Evolutionary conservation across 2,329 filamentous ascomycete genomes (phyloP).

Genomic region (Phaeophleospora eucalypticola): DNA sequence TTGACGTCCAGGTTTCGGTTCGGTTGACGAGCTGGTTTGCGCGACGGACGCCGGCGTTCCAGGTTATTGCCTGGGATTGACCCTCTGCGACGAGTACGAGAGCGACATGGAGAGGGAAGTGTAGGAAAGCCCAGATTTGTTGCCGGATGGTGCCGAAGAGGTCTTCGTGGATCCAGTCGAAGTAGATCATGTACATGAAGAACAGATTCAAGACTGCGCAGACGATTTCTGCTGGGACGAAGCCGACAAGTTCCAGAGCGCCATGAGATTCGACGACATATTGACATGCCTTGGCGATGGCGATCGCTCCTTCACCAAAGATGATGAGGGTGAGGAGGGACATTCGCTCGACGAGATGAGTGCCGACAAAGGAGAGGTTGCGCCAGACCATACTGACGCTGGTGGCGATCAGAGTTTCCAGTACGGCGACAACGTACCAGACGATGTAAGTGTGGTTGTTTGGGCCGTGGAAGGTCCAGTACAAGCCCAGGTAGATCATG

Average conservation of each 20-base stretch:
- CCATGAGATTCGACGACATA: conserved; percentile 31
- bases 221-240: conserved; percentile 33
- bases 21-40: conserved; percentile 7
- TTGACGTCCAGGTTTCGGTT: background rate
- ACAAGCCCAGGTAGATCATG: conserved; percentile 32
- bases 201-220: conserved; percentile 33
- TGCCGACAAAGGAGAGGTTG: conserved; percentile 37
- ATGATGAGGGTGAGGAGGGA: conserved; percentile 38
- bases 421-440: conserved; percentile 49
- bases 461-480: conserved; percentile 28
- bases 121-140: conserved; percentile 25
- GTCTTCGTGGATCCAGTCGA: conserved; percentile 21
- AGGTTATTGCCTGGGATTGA: conserved; percentile 32
- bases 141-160: conserved; percentile 23
- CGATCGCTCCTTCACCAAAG: conserved; percentile 38
- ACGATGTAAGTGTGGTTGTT: conserved; percentile 42
- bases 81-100: conserved; percentile 17
- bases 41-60: conserved; percentile 23
- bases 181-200: conserved; percentile 28
- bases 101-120: conserved; percentile 25
- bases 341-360: conserved; percentile 37
- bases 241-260: conserved; percentile 14
- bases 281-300: conserved; percentile 33
- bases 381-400: conserved; percentile 31
- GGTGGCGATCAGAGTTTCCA: conserved; percentile 32